phyloP scores from a whole-genome alignment of 495 filamentous ascomycete genomes.

The Daldinia decipiens region DNA sequence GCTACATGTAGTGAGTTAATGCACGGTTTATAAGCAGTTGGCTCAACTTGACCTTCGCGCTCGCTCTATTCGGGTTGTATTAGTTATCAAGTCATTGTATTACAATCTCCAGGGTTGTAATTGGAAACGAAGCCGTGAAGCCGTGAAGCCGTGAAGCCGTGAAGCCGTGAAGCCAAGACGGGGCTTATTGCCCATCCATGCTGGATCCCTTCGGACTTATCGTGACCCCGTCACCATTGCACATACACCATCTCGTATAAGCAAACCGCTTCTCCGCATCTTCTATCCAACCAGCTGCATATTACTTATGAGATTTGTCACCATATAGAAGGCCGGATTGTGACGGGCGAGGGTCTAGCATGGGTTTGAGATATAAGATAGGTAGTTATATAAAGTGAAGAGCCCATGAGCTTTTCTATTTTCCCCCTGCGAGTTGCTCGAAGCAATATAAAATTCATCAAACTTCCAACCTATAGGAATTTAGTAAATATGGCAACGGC shows the following conservation, averaged over 20 bases:
- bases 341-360: conserved; percentile 14
- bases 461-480: not conserved
- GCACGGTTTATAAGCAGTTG: not conserved
- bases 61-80: not conserved
- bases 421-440: conserved; percentile 7
- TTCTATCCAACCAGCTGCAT: not conserved
- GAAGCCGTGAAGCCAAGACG: not conserved
- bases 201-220: not conserved
- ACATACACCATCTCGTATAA: not conserved
- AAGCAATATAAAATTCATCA: conserved; percentile 15
- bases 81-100: not conserved
- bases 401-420: conserved; percentile 1
- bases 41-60: not conserved
- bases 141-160: not conserved
- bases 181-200: not conserved
- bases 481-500: conserved; percentile 69
- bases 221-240: not conserved
- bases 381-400: not conserved
- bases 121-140: not conserved
- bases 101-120: not conserved
- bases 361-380: not conserved
- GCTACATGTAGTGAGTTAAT: not conserved
- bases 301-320: conserved; percentile 26
- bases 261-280: conserved; percentile 1
- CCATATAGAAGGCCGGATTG: conserved; percentile 12